These are phyloP conservation scores for Beta vulgaris DNA, from an alignment of 148 eudicot species.

Conservation along the genomic window DNA sequence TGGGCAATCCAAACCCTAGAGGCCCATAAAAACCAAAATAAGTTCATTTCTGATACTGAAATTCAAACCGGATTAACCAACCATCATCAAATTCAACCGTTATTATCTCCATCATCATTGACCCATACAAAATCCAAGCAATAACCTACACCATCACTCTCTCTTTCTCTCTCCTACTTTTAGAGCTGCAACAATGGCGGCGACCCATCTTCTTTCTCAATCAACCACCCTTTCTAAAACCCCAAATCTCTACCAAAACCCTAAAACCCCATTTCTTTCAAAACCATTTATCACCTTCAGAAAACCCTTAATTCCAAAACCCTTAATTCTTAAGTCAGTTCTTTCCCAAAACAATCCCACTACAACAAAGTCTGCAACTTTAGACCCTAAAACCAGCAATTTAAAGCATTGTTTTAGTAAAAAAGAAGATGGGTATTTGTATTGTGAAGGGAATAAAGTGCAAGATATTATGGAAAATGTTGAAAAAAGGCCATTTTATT, in stretches of 20 bases:
- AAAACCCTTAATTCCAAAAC: conserved; percentile 33
- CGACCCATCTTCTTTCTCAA: conserved; percentile 47
- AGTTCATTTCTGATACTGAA: not conserved
- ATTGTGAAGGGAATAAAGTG: conserved; percentile 77
- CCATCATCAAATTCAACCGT: too few species aligned
- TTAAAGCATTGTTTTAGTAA: conserved; percentile 60
- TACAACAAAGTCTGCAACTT: conserved; percentile 26
- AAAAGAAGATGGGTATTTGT: conserved; percentile 74
- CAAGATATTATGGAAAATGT: conserved; percentile 70
- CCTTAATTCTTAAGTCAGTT: conserved; percentile 38
- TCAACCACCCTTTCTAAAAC: conserved; percentile 30
- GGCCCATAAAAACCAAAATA: not conserved
- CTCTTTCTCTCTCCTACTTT: not conserved
- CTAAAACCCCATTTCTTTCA: conserved; percentile 14
- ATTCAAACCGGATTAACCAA: conserved; percentile 1
- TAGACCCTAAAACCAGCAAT: conserved; percentile 28
- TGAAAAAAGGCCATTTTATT: conserved; percentile 83
- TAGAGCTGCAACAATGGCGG: conserved; percentile 45
- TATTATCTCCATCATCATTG: not conserved
- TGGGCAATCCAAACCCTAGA: not conserved
- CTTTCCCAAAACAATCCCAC: conserved; percentile 36
- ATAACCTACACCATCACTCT: not conserved
- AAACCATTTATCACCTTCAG: conserved; percentile 20
- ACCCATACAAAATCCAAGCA: not conserved
- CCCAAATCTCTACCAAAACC: conserved; percentile 26